Conservation (phyloP, 2,329 filamentous ascomycete species). For the Fusarium sublunatum region DNA sequence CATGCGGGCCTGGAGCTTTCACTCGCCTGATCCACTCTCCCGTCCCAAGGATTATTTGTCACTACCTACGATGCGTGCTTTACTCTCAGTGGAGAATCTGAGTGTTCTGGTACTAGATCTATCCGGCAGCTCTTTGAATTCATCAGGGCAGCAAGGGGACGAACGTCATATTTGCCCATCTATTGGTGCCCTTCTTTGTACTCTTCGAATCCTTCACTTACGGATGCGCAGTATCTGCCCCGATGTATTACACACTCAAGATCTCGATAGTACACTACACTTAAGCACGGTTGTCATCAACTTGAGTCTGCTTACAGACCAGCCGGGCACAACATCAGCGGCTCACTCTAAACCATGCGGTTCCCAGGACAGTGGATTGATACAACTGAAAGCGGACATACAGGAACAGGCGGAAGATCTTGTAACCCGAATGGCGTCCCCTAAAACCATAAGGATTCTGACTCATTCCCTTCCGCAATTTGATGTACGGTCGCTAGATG, state of each 20-base stretch:
- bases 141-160: conserved; percentile 2
- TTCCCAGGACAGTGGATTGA: conserved; percentile 1
- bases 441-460: conserved; percentile 32
- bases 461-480: conserved; percentile 27
- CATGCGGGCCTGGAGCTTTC: too few relatives aligned
- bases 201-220: conserved; percentile 31
- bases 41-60: conserved; percentile 22
- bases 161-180: conserved; percentile 26
- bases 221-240: conserved; percentile 37
- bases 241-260: conserved; percentile 27
- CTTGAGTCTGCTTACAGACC: conserved; percentile 16
- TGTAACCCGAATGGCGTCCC: conserved; percentile 19
- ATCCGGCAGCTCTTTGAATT: conserved; percentile 1
- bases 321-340: conserved; percentile 20
- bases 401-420: conserved; percentile 29
- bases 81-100: conserved; percentile 31
- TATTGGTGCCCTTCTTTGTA: conserved; percentile 28
- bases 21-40: too few relatives aligned
- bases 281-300: conserved; percentile 27
- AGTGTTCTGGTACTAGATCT: conserved; percentile 32
- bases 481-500: conserved; percentile 27
- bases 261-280: conserved; percentile 7
- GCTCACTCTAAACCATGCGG: conserved; percentile 30
- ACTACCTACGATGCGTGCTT: conserved; percentile 22
- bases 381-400: conserved; percentile 31